A percentile compares a stretch with the other conserved stretches of the same genome.
Evolutionary conservation across 106 monocot species (phyloP).

Genomic region (Dendrobium huoshanense): DNA sequence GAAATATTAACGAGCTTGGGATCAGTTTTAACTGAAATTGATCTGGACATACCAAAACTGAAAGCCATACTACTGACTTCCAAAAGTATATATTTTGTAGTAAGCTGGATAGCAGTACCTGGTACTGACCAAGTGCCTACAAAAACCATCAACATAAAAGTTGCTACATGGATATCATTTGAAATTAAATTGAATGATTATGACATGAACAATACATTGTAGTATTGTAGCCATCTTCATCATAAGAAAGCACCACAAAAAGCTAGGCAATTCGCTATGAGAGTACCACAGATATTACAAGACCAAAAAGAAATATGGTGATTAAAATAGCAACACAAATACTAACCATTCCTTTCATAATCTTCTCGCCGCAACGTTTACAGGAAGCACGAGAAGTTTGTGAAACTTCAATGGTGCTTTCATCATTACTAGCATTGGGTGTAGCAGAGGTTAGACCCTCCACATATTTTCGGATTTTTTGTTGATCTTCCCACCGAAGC

Average conservation of each 20-base stretch:
- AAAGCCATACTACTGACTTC: neutral
- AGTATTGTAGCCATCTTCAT: neutral
- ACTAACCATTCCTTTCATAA: slow-evolving; percentile 78
- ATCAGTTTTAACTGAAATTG: neutral
- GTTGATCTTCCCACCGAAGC: slow-evolving; percentile 94
- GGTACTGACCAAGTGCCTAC: neutral
- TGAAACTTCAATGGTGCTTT: slow-evolving; percentile 76
- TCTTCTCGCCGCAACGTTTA: slow-evolving; percentile 69
- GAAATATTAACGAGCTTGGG: neutral
- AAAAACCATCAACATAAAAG: neutral
- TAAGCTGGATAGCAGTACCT: neutral
- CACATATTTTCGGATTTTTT: slow-evolving; percentile 70
- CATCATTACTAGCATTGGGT: slow-evolving; percentile 18
- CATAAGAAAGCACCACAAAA: neutral
- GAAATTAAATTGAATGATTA: neutral
- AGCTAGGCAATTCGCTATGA: neutral
- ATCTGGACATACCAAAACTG: neutral
- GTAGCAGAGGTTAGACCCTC: slow-evolving; percentile 23
- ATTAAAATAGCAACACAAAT: neutral
- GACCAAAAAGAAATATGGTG: neutral
- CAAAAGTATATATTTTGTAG: neutral
- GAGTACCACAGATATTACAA: neutral
- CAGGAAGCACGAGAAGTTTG: slow-evolving; percentile 86
- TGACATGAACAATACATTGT: neutral
- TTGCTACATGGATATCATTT: neutral